phyloP scores from a whole-genome alignment of 148 eudicot genomes.

The Fallopia convolvulus region DNA sequence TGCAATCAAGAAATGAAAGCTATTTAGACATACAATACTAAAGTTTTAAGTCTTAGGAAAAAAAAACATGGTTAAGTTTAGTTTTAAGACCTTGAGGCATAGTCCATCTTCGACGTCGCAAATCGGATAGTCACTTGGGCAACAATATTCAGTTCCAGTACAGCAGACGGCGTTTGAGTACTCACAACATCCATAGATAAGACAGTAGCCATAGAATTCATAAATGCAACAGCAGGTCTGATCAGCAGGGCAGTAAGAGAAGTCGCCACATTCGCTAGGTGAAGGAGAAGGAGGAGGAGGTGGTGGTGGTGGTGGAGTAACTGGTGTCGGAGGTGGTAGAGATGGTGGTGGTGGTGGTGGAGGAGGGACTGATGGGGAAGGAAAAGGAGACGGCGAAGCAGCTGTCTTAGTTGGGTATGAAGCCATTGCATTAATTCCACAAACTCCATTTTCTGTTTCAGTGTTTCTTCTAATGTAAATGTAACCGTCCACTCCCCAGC shows the following conservation, averaged over 20 bases:
- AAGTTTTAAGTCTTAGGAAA: too few relatives aligned
- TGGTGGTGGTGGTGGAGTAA: conserved; percentile 33
- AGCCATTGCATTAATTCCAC: conserved; percentile 63
- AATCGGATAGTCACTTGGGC: conserved; percentile 61
- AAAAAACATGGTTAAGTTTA: too few relatives aligned
- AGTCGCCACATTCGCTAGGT: conserved; percentile 51
- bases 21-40: not conserved
- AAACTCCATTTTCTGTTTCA: conserved; percentile 31
- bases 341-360: conserved; percentile 24
- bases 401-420: conserved; percentile 49
- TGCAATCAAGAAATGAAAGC: conserved; percentile 16
- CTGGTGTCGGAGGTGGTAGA: conserved; percentile 26
- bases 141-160: conserved; percentile 43
- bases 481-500: conserved; percentile 66
- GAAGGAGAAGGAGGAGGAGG: conserved; percentile 47
- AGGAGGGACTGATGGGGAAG: conserved; percentile 28
- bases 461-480: conserved; percentile 39
- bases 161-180: conserved; percentile 64
- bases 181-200: conserved; percentile 53
- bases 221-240: conserved; percentile 60
- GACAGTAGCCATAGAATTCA: conserved; percentile 34
- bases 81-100: conserved; percentile 44
- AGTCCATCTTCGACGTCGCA: conserved; percentile 42
- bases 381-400: conserved; percentile 29
- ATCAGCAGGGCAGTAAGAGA: conserved; percentile 39